Evolutionary conservation across 164 flowering plant species (phyloP).

Genomic region (Liriodendron chinense): DNA sequence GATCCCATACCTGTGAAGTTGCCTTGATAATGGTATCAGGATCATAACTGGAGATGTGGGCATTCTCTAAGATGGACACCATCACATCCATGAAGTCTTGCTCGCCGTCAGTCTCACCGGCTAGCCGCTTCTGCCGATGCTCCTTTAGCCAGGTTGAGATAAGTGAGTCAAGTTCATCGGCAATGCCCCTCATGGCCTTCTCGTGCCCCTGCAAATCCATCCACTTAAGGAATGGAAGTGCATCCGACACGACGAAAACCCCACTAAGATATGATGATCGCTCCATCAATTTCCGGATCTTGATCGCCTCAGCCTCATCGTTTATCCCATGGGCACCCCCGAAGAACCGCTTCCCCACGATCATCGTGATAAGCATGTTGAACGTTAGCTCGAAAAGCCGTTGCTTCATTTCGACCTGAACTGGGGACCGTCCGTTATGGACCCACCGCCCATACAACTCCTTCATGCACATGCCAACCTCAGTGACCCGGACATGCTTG

Average conservation of each 20-base stretch:
- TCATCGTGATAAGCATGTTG: slow-evolving; percentile 21
- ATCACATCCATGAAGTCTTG: slow-evolving; percentile 34
- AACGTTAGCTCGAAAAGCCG: slow-evolving; percentile 29
- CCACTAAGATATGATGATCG: slow-evolving; percentile 18
- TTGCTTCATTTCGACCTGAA: slow-evolving; percentile 32
- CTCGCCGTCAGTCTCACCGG: neutral
- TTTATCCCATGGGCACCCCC: neutral
- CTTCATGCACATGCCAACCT: slow-evolving; percentile 14
- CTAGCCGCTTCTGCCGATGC: slow-evolving; percentile 11
- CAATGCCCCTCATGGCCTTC: slow-evolving; percentile 26
- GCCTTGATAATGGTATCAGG: slow-evolving; percentile 28
- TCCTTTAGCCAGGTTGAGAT: slow-evolving; percentile 26
- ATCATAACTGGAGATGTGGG: slow-evolving; percentile 4
- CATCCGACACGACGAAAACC: slow-evolving; percentile 23
- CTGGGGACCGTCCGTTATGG: neutral
- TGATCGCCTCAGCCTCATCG: slow-evolving; percentile 15
- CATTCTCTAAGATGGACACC: slow-evolving; percentile 19
- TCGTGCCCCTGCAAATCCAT: slow-evolving; percentile 27
- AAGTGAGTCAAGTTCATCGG: slow-evolving; percentile 23
- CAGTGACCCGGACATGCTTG: slow-evolving; percentile 25
- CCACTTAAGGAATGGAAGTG: slow-evolving; percentile 32
- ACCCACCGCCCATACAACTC: slow-evolving; percentile 21
- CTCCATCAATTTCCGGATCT: slow-evolving; percentile 9
- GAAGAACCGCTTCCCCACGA: slow-evolving; percentile 40
- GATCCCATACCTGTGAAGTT: slow-evolving; percentile 22